Evolutionary conservation across 768 basidiomycete genomes (phyloP), one percentile per base, ranked within the genome.

Genomic region (Russula earlei): DNA sequence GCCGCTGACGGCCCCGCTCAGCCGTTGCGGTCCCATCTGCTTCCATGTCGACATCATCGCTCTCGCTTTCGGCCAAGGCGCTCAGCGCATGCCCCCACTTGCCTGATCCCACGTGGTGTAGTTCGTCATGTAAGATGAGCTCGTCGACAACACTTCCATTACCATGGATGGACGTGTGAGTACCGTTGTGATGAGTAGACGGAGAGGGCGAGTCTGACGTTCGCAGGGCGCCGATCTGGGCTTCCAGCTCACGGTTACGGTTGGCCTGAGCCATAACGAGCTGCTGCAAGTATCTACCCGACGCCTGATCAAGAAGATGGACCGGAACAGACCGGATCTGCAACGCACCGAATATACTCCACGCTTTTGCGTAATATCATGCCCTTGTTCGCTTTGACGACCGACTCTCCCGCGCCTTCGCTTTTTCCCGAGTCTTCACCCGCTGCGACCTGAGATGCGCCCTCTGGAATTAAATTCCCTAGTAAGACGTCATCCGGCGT

Each of bases 361-460:
- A 77, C 75, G 42, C 75, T 76, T 73, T 77, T 95, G 62, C 88
- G 69, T 43, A 95, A 70, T 41, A 95, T 92, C 83, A 94, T 89
- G 33, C 92, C 91, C 75, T 95, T 95, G 72, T 95, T 94, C 25
- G 91, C 91, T 67, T 94, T 94, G 51, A 89, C 84, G 29, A 77
- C 75, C 19, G 68, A 69, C 19, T 62, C 72, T 73, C 31, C 75
- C 74, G 20, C 68, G 5, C 42, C 43, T 65, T 56, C 47, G 43
- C 69, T 67, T 59, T 67, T 70, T 17, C 61, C 64, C 20, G 67
- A 65, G 43, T 61, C 51, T 33, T 58, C 67, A 44, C 54, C 54
- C 22, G 49, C 55, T 40, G 33, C 40, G 12, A 25, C 36, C 22
- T 58, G 49, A 6, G 49, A 44, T 3, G 41, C 17, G 5, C 45